These are phyloP conservation scores for Eucalyptus erythrocorys DNA, from an alignment of 345 rosid genomes.

Conservation along the genomic window DNA sequence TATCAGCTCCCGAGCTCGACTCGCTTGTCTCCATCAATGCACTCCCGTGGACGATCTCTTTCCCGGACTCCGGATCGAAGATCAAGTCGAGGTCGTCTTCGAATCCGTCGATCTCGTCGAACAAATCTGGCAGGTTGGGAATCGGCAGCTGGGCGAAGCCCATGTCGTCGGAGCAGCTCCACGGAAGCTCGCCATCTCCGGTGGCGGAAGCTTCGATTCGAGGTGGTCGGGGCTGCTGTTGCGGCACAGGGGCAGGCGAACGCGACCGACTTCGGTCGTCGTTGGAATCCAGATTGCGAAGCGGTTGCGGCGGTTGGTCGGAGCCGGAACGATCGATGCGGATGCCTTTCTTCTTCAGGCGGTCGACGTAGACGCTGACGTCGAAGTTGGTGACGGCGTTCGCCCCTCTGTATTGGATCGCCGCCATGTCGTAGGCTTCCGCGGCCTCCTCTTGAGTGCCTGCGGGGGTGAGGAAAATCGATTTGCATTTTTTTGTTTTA, in stretches of 20 bases:
- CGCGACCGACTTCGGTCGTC: conserved; percentile 7
- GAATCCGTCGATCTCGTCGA: conserved; percentile 33
- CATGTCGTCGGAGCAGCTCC: conserved; percentile 48
- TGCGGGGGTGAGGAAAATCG: neutral
- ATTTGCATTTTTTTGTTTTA: neutral
- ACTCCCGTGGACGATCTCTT: neutral
- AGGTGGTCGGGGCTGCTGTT: neutral
- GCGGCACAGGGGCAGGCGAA: neutral
- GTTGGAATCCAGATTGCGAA: neutral
- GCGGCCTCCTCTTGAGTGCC: conserved; percentile 91
- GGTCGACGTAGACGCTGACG: conserved; percentile 47
- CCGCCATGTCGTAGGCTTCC: conserved; percentile 98
- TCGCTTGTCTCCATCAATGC: neutral
- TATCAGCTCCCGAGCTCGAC: neutral
- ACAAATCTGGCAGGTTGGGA: conserved; percentile 42
- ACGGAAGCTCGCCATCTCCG: conserved; percentile 18
- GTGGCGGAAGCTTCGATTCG: neutral
- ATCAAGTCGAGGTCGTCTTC: conserved; percentile 73
- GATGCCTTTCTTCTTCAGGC: conserved; percentile 49
- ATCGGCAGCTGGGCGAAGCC: conserved; percentile 22
- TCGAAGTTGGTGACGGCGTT: conserved; percentile 93
- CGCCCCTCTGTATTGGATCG: conserved; percentile 75
- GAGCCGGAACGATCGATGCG: neutral
- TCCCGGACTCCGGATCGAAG: conserved; percentile 13
- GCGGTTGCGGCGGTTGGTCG: neutral